phyloP scores from a whole-genome alignment of 495 filamentous ascomycete genomes.

The Penicillium robsamsonii region DNA sequence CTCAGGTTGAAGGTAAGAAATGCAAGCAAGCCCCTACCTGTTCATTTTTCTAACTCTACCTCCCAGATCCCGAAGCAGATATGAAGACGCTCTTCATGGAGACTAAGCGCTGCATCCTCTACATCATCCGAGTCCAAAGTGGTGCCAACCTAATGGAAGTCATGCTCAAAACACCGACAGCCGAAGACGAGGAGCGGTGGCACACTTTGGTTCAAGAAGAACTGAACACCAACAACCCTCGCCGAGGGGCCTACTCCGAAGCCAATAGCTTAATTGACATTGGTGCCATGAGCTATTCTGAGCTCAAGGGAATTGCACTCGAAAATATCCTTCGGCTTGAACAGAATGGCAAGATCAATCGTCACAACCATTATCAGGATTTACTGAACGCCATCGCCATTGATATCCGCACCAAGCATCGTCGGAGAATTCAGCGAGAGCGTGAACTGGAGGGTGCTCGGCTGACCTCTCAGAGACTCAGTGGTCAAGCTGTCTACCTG shows the following conservation, averaged over 20 bases:
- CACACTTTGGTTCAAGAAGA: conserved; percentile 79
- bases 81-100: conserved; percentile 94
- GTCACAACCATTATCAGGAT: conserved; percentile 94
- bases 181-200: conserved; percentile 90
- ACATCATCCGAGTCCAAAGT: conserved; percentile 94
- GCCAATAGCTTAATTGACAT: conserved; percentile 83
- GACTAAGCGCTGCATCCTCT: conserved; percentile 94
- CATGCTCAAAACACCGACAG: conserved; percentile 80
- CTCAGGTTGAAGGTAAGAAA: conserved; percentile 70
- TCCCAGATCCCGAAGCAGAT: conserved; percentile 78
- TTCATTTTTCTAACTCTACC: conserved; percentile 8
- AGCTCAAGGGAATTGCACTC: conserved; percentile 87
- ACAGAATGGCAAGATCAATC: conserved; percentile 76
- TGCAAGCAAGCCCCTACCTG: background rate
- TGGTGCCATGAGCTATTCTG: conserved; percentile 82
- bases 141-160: conserved; percentile 93
- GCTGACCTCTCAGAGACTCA: conserved; percentile 76
- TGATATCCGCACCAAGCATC: conserved; percentile 96
- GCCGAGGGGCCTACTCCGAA: conserved; percentile 85
- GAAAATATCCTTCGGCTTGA: conserved; percentile 94
- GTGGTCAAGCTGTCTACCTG: conserved; percentile 88
- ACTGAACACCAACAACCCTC: conserved; percentile 62
- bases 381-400: conserved; percentile 93
- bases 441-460: conserved; percentile 87
- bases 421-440: conserved; percentile 82